Base-by-base conservation (phyloP, 2,329 filamentous ascomycete species). In the Coleophoma eucalyptorum region DNA sequence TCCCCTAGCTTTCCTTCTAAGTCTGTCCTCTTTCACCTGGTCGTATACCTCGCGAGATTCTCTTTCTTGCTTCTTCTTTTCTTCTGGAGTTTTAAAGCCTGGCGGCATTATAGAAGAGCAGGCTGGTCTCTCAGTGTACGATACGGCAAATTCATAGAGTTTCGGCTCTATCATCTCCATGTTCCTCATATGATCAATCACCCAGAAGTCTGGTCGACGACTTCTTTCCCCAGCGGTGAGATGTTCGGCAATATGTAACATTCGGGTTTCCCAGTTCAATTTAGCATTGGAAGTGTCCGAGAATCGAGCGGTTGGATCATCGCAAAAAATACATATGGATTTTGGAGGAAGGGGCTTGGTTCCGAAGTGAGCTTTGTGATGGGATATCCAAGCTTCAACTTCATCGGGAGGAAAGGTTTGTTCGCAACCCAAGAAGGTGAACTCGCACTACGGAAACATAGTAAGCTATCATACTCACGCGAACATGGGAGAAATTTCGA, bases 291-390 rank as follows among this genome's bases (percentile, higher is more conserved):
- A 16, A 3, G 43, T 10, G 21, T 50, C 48, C 10, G 43, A 19
- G 32, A 58, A 53, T 32, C 42, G 41, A 16, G 51, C 48, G 10
- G 55, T 54, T 41, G 50, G 45, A 0, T 60, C 43, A 49, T 74
- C 66, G 57, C 80, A 83, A 52, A 78, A 81, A 71, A 73, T 79
- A 57, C 80, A 83, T 0, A 69, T 48, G 4, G 67, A 67, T 11
- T 55, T 56, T 0, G 11, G 8, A 2, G 73, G 69, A 5, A 72
- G 69, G 0, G 16, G 50, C 4, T 61, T 33, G 0, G 34, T 2
- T 8, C 73, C 57, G 54, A 80, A 77, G 1, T 65, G 59, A 0
- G 53, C 21, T 2, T 61, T 48, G 26, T 73, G 70, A 52, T 84
- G 80, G 0, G 65, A 50, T 13, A 78, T 70, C 79, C 79, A 83